Evolutionary conservation across 352 stramenopile genomes (phyloP).

Genomic region (Pilasporangium apinafurcum): DNA sequence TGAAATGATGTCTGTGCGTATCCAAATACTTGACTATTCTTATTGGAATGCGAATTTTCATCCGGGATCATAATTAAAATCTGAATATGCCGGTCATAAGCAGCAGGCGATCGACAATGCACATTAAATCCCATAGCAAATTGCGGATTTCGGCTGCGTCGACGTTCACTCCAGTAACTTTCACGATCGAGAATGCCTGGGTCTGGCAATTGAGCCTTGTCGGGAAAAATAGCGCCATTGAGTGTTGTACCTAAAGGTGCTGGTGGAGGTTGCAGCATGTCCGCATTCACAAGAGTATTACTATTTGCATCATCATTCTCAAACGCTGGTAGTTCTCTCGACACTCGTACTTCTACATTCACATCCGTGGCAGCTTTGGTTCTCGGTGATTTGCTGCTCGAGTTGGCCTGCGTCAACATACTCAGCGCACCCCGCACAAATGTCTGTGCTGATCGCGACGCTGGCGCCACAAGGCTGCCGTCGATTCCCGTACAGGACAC

Average conservation of each 20-base stretch:
- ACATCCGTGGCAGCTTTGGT: constrained; percentile 53
- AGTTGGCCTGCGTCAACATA: constrained; percentile 45
- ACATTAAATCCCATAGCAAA: constrained; percentile 70
- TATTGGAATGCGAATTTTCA: constrained; percentile 53
- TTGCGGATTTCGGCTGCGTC: constrained; percentile 48
- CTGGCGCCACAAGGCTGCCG: constrained; percentile 33
- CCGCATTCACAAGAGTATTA: too few species aligned
- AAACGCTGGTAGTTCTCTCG: constrained; percentile 30
- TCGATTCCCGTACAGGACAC: constrained; percentile 59
- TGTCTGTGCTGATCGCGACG: constrained; percentile 58
- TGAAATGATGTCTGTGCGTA: constrained; percentile 75
- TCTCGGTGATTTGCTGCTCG: constrained; percentile 30
- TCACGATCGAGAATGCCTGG: constrained; percentile 29
- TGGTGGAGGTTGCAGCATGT: too few species aligned
- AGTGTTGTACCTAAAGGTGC: too few species aligned
- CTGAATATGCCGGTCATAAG: constrained; percentile 62
- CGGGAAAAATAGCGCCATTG: background rate
- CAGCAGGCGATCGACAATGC: constrained; percentile 29
- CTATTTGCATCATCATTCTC: background rate
- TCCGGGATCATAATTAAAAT: constrained; percentile 78
- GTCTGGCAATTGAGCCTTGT: background rate
- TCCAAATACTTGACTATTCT: constrained; percentile 60
- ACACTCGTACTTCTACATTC: constrained; percentile 59
- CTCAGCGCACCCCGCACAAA: constrained; percentile 67
- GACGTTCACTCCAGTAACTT: constrained; percentile 67